Conservation (phyloP, 345 rosid species). For the Brassica nigra region DNA sequence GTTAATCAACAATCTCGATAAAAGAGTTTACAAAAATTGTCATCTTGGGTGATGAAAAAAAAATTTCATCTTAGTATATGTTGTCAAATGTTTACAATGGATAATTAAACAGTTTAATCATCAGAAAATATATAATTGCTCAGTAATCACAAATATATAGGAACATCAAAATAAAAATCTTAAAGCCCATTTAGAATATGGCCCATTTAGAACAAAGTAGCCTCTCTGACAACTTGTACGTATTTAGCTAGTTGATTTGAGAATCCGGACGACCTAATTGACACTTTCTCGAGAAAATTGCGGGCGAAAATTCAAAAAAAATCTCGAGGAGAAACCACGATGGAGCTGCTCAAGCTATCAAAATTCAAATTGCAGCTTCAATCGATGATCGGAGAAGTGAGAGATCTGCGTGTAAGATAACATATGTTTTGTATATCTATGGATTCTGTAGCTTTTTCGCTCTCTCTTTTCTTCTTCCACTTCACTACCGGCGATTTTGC, state of each 20-base stretch:
- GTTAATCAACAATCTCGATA: not conserved
- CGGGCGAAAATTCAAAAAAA: slow-evolving; percentile 23
- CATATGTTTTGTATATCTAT: slow-evolving; percentile 15
- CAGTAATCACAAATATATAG: not conserved
- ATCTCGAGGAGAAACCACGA: slow-evolving; percentile 36
- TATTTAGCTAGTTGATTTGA: not conserved
- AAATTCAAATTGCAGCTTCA: slow-evolving; percentile 82
- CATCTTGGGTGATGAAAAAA: not conserved
- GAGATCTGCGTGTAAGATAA: slow-evolving; percentile 62
- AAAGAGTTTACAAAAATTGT: not conserved
- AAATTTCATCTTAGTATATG: not conserved
- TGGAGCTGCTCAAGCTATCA: slow-evolving; percentile 83
- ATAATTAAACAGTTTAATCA: not conserved
- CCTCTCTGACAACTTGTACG: not conserved
- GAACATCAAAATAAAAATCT: not conserved
- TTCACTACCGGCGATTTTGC: slow-evolving; percentile 19
- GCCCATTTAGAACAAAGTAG: slow-evolving; percentile 3
- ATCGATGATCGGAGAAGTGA: slow-evolving; percentile 60
- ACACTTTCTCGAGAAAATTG: slow-evolving; percentile 27
- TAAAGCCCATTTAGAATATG: slow-evolving; percentile 17
- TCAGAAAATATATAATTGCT: not conserved
- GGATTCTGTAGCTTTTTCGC: slow-evolving; percentile 11
- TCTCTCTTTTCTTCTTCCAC: not conserved
- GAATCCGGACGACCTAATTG: slow-evolving; percentile 23
- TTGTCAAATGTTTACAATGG: not conserved